phyloP scores from a whole-genome alignment of 768 basidiomycete genomes.

The Boletus insuetus region DNA sequence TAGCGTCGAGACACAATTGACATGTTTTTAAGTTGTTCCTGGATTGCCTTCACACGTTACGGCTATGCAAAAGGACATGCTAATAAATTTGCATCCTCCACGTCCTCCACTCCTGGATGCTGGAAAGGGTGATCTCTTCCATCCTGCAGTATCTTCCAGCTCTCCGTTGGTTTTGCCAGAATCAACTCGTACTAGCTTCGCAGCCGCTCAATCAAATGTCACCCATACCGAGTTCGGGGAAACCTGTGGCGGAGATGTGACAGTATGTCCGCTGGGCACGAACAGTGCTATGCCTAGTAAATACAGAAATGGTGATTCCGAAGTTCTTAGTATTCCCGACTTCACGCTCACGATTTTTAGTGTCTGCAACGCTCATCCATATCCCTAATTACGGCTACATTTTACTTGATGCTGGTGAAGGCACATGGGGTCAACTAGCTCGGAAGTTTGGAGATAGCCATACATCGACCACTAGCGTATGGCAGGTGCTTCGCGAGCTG shows the following conservation, averaged over 20 bases:
- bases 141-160: slow-evolving; percentile 19
- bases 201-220: slow-evolving; percentile 29
- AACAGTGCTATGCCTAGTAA: slow-evolving; percentile 83
- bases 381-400: slow-evolving; percentile 73
- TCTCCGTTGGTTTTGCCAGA: slow-evolving; percentile 21
- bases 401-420: slow-evolving; percentile 89
- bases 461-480: slow-evolving; percentile 38
- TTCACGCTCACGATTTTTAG: slow-evolving; percentile 33
- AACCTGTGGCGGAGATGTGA: slow-evolving; percentile 59
- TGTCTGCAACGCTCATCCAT: slow-evolving; percentile 72
- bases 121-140: slow-evolving; percentile 31
- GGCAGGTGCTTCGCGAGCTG: slow-evolving; percentile 63
- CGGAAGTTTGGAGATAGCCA: slow-evolving; percentile 66
- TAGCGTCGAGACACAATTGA: neutral
- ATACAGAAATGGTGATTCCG: slow-evolving; percentile 75
- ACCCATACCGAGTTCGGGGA: neutral
- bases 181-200: slow-evolving; percentile 39
- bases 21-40: slow-evolving; percentile 26
- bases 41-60: slow-evolving; percentile 47
- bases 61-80: slow-evolving; percentile 41
- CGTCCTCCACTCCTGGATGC: slow-evolving; percentile 35
- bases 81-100: slow-evolving; percentile 47
- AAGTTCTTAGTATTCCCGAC: neutral
- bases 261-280: slow-evolving; percentile 79
- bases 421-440: slow-evolving; percentile 85